Conservation (phyloP, 1,284 basidiomycete genomes). For the Leccinum laetum region DNA sequence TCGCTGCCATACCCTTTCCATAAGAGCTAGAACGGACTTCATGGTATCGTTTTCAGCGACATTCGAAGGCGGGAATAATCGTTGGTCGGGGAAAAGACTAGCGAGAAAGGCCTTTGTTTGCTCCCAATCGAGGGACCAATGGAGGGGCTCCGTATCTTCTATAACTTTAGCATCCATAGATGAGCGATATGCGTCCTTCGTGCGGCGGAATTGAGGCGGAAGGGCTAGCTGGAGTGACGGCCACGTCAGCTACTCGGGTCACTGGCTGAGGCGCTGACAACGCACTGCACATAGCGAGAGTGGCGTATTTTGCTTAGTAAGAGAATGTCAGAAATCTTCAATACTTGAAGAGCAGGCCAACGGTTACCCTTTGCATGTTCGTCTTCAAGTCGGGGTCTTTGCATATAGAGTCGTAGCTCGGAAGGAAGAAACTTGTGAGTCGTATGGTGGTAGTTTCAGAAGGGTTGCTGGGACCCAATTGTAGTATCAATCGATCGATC, state of each 20-base stretch:
- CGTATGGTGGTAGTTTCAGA: no score
- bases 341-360: no score
- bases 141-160: slow-evolving; percentile 2
- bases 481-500: no score
- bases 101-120: not conserved
- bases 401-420: no score
- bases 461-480: no score
- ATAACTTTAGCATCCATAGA: slow-evolving; percentile 4
- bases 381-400: no score
- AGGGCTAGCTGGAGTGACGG: not conserved
- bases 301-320: slow-evolving; percentile 4
- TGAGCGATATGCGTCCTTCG: not conserved
- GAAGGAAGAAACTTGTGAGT: no score
- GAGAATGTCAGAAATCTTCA: not conserved
- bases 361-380: no score
- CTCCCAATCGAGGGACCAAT: not conserved
- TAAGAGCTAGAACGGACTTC: not conserved
- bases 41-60: not conserved
- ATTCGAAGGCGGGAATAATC: not conserved
- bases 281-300: not conserved
- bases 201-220: not conserved
- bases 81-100: not conserved
- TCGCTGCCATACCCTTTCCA: no score
- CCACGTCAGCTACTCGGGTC: no score
- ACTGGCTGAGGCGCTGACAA: not conserved